Evolutionary conservation across 169 alveolate species (phyloP), one percentile per base, ranked within the genome.

Genomic region (Plasmodium gonderi): DNA sequence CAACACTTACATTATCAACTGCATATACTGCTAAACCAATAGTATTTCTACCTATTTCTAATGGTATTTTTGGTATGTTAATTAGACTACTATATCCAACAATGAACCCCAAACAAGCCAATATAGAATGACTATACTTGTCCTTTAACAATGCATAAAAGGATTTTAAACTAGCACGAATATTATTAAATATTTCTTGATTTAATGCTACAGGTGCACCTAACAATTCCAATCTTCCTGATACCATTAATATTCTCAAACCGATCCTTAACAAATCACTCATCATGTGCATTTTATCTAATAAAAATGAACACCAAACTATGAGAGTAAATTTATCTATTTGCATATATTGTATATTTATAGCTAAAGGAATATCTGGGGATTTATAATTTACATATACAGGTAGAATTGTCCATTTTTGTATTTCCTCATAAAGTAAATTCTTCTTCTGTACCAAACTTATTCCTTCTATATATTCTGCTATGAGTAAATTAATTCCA

Each of bases 31-130:
- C 99, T 91, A 96, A 79, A 68, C 97, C 98, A 51, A 97, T 91
- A 49, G 98, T 96, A 92, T 96, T 96, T 92, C 96, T 93, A 4
- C 98, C 98, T 54, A 97, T 92, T 42, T 96, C 97, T 36, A 96
- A 77, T 9, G 99, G 99, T 72, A 97, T 95, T 68, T 96, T 96
- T 64, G 99, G 99, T 82, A 97, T 95, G 79, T 97, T 97, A 47
- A 97, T 94, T 94, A 97, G 93, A 77, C 98, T 96, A 26, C 98
- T 96, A 91, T 97, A 97, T 23, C 99, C 99, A 45, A 97, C 92
- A 31, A 97, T 94, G 5, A 97, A 92, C 36, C 97, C 98, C 26
- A 97, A 69, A 69, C 97, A 96, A 3, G 96, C 94, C 29, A 95
- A 78, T 17, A 95, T 94, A 17, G 97, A 92, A 51, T 96, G 97